Conservation (phyloP, 1,284 basidiomycete species). For the Bondarzewia mesenterica region DNA sequence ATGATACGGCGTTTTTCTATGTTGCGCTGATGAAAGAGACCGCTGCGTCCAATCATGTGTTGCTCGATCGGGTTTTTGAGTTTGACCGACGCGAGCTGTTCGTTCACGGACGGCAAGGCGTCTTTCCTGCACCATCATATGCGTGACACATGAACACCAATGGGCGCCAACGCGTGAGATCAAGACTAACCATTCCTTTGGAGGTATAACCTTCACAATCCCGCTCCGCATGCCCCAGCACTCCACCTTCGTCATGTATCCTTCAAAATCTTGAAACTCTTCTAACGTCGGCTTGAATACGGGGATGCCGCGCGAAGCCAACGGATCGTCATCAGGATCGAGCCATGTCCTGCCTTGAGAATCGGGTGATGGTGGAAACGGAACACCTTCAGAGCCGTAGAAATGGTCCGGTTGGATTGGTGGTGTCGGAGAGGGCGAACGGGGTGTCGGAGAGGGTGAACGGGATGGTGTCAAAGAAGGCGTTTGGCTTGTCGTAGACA, state of each 20-base stretch:
- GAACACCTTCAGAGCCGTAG: constrained; percentile 49
- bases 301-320: constrained; percentile 84
- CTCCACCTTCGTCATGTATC: constrained; percentile 78
- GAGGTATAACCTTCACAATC: constrained; percentile 91
- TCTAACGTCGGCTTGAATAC: constrained; percentile 89
- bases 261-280: constrained; percentile 85
- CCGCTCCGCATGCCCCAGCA: constrained; percentile 84
- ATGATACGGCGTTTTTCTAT: constrained; percentile 80
- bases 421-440: constrained; percentile 39
- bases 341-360: constrained; percentile 57
- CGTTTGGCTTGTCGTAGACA: constrained; percentile 19
- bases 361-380: constrained; percentile 47
- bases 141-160: not conserved
- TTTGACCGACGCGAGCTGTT: constrained; percentile 64
- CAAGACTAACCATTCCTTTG: constrained; percentile 75
- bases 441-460: constrained; percentile 40
- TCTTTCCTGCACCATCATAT: constrained; percentile 47
- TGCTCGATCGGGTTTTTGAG: constrained; percentile 89
- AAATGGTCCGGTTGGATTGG: constrained; percentile 76
- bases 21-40: constrained; percentile 87
- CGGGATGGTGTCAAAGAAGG: constrained; percentile 47
- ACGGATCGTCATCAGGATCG: constrained; percentile 75
- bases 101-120: constrained; percentile 58
- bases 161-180: not conserved
- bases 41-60: constrained; percentile 78